Evolutionary conservation across 805 yeast species (phyloP).

Genomic region (Teunomyces panamensis): DNA sequence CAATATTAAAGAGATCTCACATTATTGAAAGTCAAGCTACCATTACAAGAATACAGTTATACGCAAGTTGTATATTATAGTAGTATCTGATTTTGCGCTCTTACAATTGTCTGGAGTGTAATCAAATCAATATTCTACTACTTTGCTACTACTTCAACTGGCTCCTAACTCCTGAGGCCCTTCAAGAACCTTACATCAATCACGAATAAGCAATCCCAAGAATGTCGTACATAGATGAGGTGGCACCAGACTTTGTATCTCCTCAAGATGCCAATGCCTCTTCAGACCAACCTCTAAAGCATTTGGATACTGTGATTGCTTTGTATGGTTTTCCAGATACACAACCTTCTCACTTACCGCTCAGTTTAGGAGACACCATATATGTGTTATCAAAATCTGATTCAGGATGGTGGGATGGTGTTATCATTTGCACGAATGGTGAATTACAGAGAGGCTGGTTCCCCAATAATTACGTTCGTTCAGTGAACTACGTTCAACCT

Average conservation of each 20-base stretch:
- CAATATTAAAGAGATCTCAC: not conserved
- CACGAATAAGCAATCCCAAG: not conserved
- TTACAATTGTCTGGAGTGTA: not conserved
- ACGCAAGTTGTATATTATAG: not conserved
- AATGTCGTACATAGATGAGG: conserved; percentile 28
- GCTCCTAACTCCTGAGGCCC: not conserved
- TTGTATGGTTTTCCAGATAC: conserved; percentile 54
- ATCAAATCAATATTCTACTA: not conserved
- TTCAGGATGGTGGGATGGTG: conserved; percentile 89
- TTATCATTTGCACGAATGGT: conserved; percentile 31
- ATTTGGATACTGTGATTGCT: conserved; percentile 58
- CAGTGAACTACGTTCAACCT: conserved; percentile 43
- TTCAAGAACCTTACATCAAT: not conserved
- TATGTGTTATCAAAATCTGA: conserved; percentile 64
- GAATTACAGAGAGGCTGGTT: conserved; percentile 76
- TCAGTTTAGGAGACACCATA: conserved; percentile 65
- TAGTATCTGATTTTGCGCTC: not conserved
- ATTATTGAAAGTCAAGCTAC: not conserved
- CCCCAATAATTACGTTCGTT: conserved; percentile 61
- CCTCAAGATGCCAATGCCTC: conserved; percentile 22
- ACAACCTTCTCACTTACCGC: conserved; percentile 48
- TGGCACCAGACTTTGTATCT: conserved; percentile 40
- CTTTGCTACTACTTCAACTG: not conserved
- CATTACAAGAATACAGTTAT: not conserved
- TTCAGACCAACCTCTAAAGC: conserved; percentile 27